phyloP scores from a whole-genome alignment of 371 early-diverging fungal genomes.

The Haplosporangium sp. region DNA sequence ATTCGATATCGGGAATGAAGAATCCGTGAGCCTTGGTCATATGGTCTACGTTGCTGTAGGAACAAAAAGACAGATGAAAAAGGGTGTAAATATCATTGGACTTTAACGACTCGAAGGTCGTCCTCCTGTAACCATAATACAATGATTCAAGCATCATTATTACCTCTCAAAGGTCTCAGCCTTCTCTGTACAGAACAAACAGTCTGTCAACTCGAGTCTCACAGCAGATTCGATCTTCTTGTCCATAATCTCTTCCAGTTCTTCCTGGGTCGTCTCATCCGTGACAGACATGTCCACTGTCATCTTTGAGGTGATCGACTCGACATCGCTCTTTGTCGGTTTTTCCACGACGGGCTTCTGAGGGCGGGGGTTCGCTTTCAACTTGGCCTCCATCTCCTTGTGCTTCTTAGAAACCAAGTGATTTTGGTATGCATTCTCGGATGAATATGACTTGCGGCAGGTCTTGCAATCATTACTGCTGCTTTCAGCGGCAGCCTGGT shows the following conservation, averaged over 20 bases:
- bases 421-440: constrained; percentile 84
- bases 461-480: constrained; percentile 54
- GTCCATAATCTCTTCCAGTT: constrained; percentile 73
- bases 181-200: constrained; percentile 84
- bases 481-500: constrained; percentile 44
- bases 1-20: constrained; percentile 97
- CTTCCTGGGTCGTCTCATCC: constrained; percentile 63
- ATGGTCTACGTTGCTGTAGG: constrained; percentile 85
- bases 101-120: too few species aligned
- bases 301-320: constrained; percentile 58
- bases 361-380: constrained; percentile 45
- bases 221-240: constrained; percentile 76
- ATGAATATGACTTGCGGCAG: constrained; percentile 58
- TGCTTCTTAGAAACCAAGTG: constrained; percentile 94
- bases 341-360: constrained; percentile 57
- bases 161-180: constrained; percentile 73
- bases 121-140: too few species aligned
- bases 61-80: neutral
- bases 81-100: too few species aligned
- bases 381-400: constrained; percentile 75
- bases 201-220: constrained; percentile 76
- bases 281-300: constrained; percentile 65
- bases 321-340: constrained; percentile 58
- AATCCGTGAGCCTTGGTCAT: constrained; percentile 92
- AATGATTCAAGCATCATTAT: too few species aligned